Base-by-base conservation (phyloP, 768 basidiomycete species). In the Lactarius pseudohatsudake region DNA sequence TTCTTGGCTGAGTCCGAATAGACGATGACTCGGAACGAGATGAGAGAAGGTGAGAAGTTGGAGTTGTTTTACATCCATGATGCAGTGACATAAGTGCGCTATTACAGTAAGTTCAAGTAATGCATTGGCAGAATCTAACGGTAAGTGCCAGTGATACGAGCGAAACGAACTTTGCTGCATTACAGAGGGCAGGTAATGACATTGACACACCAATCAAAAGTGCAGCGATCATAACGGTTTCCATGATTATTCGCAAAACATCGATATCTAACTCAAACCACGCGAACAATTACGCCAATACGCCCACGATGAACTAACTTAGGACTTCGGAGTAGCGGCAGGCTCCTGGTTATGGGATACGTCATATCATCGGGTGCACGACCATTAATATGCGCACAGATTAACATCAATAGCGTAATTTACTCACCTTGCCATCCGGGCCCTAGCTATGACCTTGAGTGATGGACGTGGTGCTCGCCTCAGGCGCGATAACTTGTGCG, bases 371-470 rank as follows among this genome's bases (percentile, higher is more conserved):
- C 13, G 9, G 38, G 40, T 10, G 20, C 11, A 13, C 9, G n/a
- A 50, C 62, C 57, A 67, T 47, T 18, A 63, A 34, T 45, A 3
- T 28, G 3, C 1, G 18, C 11, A 15, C 7, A 28, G 20, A 38
- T 26, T 36, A 30, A 53, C 28, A 3, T 40, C 10, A 20, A 56
- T 41, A 34, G 38, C 22, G 50, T 13, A 15, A 22, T 28, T 6
- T 16, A 18, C 61, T 63, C 32, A 67, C 66, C 11, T 26, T 4
- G 41, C 66, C 66, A 55, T 55, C 50, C 1, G 57, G 57, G 22
- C 18, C 22, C 20, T 22, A 47, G 57, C 66, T 67, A 41, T 40
- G 62, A 40, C 66, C 66, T 11, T 30, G 18, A 5, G 32, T 34
- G 20, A 28, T 10, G 4, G 62, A 57, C 26, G 40, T 9, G 22